Conservation (phyloP, 176 grass and related monocot species). For the Puccinellia tenuiflora region DNA sequence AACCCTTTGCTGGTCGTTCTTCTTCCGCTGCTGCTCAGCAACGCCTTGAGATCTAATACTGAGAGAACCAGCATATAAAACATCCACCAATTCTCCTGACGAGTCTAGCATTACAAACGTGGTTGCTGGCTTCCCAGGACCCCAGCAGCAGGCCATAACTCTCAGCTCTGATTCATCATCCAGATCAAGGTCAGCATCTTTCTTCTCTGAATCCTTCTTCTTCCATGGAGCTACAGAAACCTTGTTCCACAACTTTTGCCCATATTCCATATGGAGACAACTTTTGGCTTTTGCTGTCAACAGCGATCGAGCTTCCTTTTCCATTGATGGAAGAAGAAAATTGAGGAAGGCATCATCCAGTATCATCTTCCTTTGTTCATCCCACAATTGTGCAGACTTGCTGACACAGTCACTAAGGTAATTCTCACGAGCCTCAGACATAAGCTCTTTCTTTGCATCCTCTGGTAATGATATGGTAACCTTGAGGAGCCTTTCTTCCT, state of each 20-base stretch:
- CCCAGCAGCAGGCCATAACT: constrained; percentile 97
- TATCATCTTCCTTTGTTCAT: constrained; percentile 94
- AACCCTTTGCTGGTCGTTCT: constrained; percentile 83
- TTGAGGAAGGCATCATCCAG: constrained; percentile 86
- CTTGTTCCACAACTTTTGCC: constrained; percentile 66
- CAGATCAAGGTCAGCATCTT: constrained; percentile 57
- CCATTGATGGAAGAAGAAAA: constrained; percentile 80
- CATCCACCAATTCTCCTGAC: constrained; percentile 91
- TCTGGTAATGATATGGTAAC: constrained; percentile 79
- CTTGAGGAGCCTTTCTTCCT: constrained; percentile 96
- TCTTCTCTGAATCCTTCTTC: constrained; percentile 54
- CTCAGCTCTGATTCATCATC: constrained; percentile 72
- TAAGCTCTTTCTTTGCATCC: constrained; percentile 65
- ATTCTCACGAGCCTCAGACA: constrained; percentile 79
- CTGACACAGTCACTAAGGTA: constrained; percentile 95
- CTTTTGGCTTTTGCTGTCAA: constrained; percentile 67
- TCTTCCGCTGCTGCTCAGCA: constrained; percentile 79
- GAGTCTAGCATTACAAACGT: constrained; percentile 94
- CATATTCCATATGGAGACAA: constrained; percentile 88
- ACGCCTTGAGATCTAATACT: constrained; percentile 79
- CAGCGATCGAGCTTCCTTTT: constrained; percentile 76
- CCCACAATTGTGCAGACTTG: constrained; percentile 90
- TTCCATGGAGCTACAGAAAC: constrained; percentile 87
- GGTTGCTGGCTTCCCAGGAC: constrained; percentile 89
- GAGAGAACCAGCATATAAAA: constrained; percentile 88